Base-by-base conservation (phyloP, 2,329 filamentous ascomycete genomes). In the Nemania bipapillata region DNA sequence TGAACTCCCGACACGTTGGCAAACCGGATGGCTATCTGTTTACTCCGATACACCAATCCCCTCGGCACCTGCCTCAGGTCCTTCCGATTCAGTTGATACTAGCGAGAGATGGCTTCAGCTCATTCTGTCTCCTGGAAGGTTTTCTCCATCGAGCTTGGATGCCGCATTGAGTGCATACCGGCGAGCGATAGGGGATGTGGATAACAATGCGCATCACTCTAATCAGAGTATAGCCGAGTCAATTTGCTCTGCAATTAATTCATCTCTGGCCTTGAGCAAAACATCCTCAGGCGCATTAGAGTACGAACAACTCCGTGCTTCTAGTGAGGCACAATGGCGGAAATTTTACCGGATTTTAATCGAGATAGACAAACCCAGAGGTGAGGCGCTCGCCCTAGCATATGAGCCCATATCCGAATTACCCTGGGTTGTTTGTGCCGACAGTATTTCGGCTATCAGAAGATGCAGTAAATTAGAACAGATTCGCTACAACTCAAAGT, bases 31-130 rank as follows among this genome's bases (percentile, higher is more conserved):
- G 94, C 87, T 86, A 64, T 86, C 86, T 12, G 90, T 91, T 15
- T 86, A 86, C 59, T 84, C 87, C 47, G 91, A 93, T 68, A 86
- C 84, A 22, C 80, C 85, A 9, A 78, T 85, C 32, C 81, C 86
- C 24, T 81, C 85, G 3, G 84, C 87, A 5, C 89, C 88, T 37
- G 81, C 84, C 17, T 85, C 90, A n/a, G 84, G 87, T 15, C 81
- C 87, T 15, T 87, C 87, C 69, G 90, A 93, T 75, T 82, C 90
- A 37, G 86, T 88, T 32, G 91, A 94, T 79, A 84, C 89, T 6
- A 91, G 90, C 0, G 93, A 97, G 74, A 92, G 92, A 78, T 99
- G 96, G 96, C 83, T 97, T 8, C 86, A 91, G 30, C 91, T 92
- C 72, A 89, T 99, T 66, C 87, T 98, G 74, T 90, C 89, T 67